phyloP scores from a whole-genome alignment of 805 yeast genomes.

The Saccharomycopsis schoenii region DNA sequence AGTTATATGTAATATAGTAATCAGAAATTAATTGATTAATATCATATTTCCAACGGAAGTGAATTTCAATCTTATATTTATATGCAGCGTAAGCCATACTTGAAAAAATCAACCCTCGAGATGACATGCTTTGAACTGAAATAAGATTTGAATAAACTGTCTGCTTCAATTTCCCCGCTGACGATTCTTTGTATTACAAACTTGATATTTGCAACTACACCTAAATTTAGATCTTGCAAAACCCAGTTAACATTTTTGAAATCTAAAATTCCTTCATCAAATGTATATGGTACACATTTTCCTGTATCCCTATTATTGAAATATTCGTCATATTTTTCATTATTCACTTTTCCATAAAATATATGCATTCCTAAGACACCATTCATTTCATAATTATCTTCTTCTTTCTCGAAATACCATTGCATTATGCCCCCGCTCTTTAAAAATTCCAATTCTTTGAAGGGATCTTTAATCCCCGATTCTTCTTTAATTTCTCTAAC shows the following conservation, averaged over 20 bases:
- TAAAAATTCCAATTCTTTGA: background rate
- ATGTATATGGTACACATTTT: background rate
- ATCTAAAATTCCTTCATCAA: slow-evolving; percentile 17
- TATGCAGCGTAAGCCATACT: background rate
- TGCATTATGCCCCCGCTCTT: slow-evolving; percentile 15
- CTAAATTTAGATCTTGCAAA: slow-evolving; percentile 8
- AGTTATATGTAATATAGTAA: too few relatives aligned
- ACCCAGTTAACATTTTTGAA: slow-evolving; percentile 16
- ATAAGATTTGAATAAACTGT: slow-evolving; percentile 9
- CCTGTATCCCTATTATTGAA: slow-evolving; percentile 1
- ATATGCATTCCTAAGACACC: slow-evolving; percentile 14
- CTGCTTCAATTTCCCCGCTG: slow-evolving; percentile 1
- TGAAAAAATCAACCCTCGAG: background rate
- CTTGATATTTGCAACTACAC: slow-evolving; percentile 12
- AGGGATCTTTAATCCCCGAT: slow-evolving; percentile 12
- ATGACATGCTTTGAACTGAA: slow-evolving; percentile 4
- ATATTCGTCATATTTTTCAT: slow-evolving; percentile 1
- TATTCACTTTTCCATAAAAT: slow-evolving; percentile 4
- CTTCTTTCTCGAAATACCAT: slow-evolving; percentile 6
- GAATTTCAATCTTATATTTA: background rate
- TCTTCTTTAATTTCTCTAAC: slow-evolving; percentile 18
- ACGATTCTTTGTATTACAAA: background rate
- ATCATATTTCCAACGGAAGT: too few relatives aligned
- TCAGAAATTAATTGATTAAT: too few relatives aligned
- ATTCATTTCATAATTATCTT: background rate